Base-by-base conservation (phyloP, 768 basidiomycete species). In the Porpolomopsis calyptriformis region DNA sequence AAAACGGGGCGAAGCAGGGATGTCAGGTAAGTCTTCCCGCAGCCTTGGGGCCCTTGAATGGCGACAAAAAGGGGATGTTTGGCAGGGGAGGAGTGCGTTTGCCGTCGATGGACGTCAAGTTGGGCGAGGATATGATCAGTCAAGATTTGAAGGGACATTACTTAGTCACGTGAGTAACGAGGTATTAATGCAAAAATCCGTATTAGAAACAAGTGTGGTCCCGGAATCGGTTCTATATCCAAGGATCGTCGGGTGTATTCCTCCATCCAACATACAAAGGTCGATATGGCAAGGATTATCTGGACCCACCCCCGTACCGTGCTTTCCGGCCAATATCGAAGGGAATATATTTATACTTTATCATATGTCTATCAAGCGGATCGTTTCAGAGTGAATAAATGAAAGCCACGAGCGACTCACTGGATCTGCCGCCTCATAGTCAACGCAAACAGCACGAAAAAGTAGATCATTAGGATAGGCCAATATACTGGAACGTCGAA, bases 401-500 rank as follows among this genome's bases (percentile, higher is more conserved):
- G 34, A 35, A 37, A 6, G 22, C 9, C 10, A 20, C 3, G n/a
- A 20, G 41, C 2, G 29, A 75, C 91, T 57, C 61, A 94, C 91
- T 90, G 88, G 53, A 97, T 92, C 65, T 97, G 92, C 51, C 91
- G 71, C 51, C 92, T 77, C 90, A 99, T 94, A 3, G 94, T 98
- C 55, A 98, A 70, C 18, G 87, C 77, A 60, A 97, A 97, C 45
- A 98, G 75, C 35, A 92, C 84, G 64, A 86, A 86, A 73, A 98
- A 99, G 70, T 99, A 99, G 48, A 97, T 71, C 55, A 98, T 81
- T 45, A 99, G 78, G 64, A 99, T 98, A 6, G 96, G 96, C 93
- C 96, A 98, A 68, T 96, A 98, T 19, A 98, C 96, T 5, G 96
- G 94, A 18, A 99, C 85, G 61, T 98, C 93, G 54, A 96, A 94